Evolutionary conservation across 768 basidiomycete genomes (phyloP).

Genomic region (Hygrocybe coccinea): DNA sequence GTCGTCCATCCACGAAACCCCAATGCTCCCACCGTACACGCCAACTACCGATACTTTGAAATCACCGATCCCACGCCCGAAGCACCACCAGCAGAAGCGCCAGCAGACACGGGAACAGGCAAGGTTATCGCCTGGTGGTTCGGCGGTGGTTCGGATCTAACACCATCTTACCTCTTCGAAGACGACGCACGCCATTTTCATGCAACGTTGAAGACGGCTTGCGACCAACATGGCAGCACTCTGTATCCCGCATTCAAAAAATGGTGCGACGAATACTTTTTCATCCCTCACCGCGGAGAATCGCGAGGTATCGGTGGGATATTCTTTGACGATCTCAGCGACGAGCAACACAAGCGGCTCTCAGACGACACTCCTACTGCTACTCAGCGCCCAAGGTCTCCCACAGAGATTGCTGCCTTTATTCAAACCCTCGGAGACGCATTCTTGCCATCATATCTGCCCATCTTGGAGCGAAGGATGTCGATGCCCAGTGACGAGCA

Average conservation of each 20-base stretch:
- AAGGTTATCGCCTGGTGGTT: slow-evolving; percentile 97
- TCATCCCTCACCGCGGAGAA: slow-evolving; percentile 82
- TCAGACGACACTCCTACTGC: slow-evolving; percentile 24
- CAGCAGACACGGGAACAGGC: no score
- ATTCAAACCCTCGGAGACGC: slow-evolving; percentile 67
- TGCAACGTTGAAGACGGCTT: slow-evolving; percentile 64
- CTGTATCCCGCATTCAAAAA: slow-evolving; percentile 81
- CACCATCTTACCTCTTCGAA: slow-evolving; percentile 86
- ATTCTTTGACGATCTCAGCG: slow-evolving; percentile 92
- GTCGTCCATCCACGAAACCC: slow-evolving; percentile 95
- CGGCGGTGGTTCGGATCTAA: slow-evolving; percentile 92
- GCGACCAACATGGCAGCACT: slow-evolving; percentile 61
- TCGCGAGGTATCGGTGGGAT: slow-evolving; percentile 87
- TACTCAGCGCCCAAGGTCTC: slow-evolving; percentile 55
- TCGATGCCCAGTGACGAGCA: slow-evolving; percentile 53
- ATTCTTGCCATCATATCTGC: slow-evolving; percentile 87
- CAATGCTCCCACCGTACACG: slow-evolving; percentile 88
- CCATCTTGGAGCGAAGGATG: slow-evolving; percentile 65
- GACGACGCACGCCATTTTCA: slow-evolving; percentile 90
- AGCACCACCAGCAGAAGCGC: slow-evolving; percentile 32
- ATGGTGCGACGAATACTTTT: slow-evolving; percentile 99
- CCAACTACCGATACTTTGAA: slow-evolving; percentile 98
- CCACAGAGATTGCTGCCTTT: slow-evolving; percentile 73
- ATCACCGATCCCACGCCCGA: slow-evolving; percentile 56
- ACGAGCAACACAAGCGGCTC: slow-evolving; percentile 61